Base-by-base conservation (phyloP, 768 basidiomycete species). In the Phlebiopsis gigantea region DNA sequence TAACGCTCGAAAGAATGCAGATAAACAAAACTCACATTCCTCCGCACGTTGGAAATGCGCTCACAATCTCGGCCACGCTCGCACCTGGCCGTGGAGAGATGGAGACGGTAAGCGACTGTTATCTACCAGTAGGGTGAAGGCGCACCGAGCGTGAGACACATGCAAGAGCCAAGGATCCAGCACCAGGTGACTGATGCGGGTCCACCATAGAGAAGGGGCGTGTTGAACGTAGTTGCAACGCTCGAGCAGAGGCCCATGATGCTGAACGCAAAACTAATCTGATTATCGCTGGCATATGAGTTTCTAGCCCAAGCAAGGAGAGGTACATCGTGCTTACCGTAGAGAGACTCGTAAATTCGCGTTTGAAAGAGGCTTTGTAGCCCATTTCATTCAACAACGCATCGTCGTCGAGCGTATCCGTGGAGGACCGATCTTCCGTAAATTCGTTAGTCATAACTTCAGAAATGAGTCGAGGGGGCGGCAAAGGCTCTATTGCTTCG, bases 171-270 rank as follows among this genome's bases (percentile, higher is more conserved):
- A 4, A 88, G 72, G 59, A 88, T 82, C 87, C 87, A 89, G 64
- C 83, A 86, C 88, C 88, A 86, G 15, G 78, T 78, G 31, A 87
- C 86, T 34, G 84, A 82, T 49, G 87, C 73, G 15, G 87, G 87
- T 5, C 87, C 87, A 14, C 87, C 87, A 5, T 83, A 75, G 10
- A 80, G 72, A 9, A 89, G 70, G 0, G 87, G 88, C 0, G 86
- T 87, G 62, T 88, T 85, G 75, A 89, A 87, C 1, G 87, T 89
- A 22, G 87, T 89, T 2, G 87, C 83, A 42, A 90, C 79, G 65
- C 83, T 85, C 0, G 87, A 88, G 71, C 85, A 88, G 46, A 90
- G 72, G 41, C 87, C 88, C 88, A 89, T 88, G 61, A 88, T 90
- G 65, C 84, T 87, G 73, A 87, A 88, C 19, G 87, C 84, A 67